Conservation (phyloP, 139 green algal species). For the Picochlorum costavermella region DNA sequence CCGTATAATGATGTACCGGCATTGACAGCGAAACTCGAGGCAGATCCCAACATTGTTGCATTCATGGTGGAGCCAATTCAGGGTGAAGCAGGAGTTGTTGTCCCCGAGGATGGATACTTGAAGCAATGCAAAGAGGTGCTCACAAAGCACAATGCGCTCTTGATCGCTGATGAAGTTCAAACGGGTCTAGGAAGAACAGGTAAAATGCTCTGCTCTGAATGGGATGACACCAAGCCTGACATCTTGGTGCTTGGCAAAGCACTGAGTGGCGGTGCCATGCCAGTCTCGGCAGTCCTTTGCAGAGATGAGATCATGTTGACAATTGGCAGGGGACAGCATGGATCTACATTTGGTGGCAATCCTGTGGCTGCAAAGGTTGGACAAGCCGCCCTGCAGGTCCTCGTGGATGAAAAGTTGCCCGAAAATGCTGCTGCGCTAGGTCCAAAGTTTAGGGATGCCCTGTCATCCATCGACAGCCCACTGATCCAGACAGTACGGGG, state of each 20-base stretch:
- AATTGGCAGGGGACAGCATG: conserved; percentile 76
- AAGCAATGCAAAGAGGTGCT: conserved; percentile 58
- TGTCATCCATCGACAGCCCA: conserved; percentile 35
- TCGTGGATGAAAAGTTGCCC: conserved; percentile 86
- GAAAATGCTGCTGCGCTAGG: conserved; percentile 71
- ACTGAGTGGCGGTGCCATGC: conserved; percentile 81
- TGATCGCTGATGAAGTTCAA: conserved; percentile 97
- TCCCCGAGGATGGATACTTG: conserved; percentile 89
- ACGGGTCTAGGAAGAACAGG: conserved; percentile 91
- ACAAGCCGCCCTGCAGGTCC: conserved; percentile 79
- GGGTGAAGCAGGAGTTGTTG: conserved; percentile 84
- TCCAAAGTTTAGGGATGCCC: conserved; percentile 46
- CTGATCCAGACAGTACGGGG: conserved; percentile 56
- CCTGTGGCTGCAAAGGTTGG: conserved; percentile 80
- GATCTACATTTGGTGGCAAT: conserved; percentile 90
- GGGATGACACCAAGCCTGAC: conserved; percentile 81
- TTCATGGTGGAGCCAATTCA: conserved; percentile 99
- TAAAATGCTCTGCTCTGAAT: conserved; percentile 77
- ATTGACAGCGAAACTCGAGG: conserved; percentile 57
- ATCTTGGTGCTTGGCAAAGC: conserved; percentile 89
- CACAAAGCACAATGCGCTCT: conserved; percentile 76
- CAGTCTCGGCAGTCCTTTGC: conserved; percentile 84
- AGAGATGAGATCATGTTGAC: conserved; percentile 82
- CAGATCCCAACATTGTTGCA: conserved; percentile 77
- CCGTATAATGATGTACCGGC: conserved; percentile 89